Conservation (phyloP, 169 alveolate genomes). For the Fabrea salina region DNA sequence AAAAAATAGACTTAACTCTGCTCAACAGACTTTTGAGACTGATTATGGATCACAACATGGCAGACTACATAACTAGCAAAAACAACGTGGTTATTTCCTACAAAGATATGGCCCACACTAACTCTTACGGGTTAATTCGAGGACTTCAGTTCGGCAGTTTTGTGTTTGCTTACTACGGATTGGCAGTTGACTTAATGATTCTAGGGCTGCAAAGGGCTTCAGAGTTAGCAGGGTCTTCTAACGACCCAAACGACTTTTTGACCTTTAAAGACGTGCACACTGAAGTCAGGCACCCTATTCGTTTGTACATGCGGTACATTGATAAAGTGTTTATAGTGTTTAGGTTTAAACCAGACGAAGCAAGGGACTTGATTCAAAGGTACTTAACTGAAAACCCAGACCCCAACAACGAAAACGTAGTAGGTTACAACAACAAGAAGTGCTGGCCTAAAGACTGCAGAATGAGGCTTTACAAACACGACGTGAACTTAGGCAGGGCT, state of each 20-base stretch:
- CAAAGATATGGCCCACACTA: constrained; percentile 99
- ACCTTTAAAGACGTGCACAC: constrained; percentile 91
- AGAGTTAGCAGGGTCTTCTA: constrained; percentile 99
- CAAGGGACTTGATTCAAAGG: constrained; percentile 96
- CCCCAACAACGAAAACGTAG: constrained; percentile 98
- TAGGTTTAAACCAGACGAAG: constrained; percentile 93
- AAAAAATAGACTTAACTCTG: constrained; percentile 97
- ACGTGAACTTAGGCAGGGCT: constrained; percentile 98
- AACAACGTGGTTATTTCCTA: constrained; percentile 96
- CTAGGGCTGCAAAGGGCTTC: constrained; percentile 98
- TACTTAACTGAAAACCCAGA: constrained; percentile 99
- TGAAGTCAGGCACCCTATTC: constrained; percentile 97
- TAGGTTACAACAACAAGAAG: constrained; percentile 98
- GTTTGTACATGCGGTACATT: constrained; percentile 96
- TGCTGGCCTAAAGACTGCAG: constrained; percentile 99
- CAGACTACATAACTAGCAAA: constrained; percentile 99
- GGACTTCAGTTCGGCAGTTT: constrained; percentile 98
- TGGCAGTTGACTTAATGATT: constrained; percentile 78
- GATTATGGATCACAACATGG: constrained; percentile 99
- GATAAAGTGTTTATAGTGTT: constrained; percentile 94
- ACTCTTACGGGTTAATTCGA: constrained; percentile 97
- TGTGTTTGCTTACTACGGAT: constrained; percentile 91
- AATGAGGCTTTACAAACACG: constrained; percentile 98
- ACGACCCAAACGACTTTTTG: constrained; percentile 94
- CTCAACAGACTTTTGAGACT: constrained; percentile 96